A percentile compares a stretch with the other conserved stretches of the same genome.
Conservation (phyloP, 2,329 filamentous ascomycete genomes). For the Verruconis gallopava region DNA sequence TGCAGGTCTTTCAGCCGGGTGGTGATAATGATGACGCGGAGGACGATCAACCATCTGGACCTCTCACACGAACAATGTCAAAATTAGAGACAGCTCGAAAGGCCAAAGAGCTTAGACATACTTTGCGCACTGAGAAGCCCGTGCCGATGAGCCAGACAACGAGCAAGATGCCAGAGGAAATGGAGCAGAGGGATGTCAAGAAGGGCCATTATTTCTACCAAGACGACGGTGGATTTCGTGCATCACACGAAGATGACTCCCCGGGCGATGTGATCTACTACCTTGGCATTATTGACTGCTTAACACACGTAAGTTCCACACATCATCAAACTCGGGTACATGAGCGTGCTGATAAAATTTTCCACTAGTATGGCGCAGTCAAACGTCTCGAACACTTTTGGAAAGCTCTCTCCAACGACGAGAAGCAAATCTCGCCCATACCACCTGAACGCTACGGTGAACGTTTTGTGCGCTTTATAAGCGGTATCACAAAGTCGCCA, state of each 20-base stretch:
- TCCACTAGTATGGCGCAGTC: slow-evolving; percentile 70
- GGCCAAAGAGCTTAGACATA: slow-evolving; percentile 77
- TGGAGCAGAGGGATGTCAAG: slow-evolving; percentile 53
- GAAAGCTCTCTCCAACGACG: slow-evolving; percentile 79
- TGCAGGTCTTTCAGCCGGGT: slow-evolving; percentile 88
- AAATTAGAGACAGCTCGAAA: slow-evolving; percentile 86
- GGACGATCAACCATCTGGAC: slow-evolving; percentile 42
- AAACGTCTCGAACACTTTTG: slow-evolving; percentile 95
- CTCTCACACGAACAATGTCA: slow-evolving; percentile 79
- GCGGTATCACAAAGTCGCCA: slow-evolving; percentile 74
- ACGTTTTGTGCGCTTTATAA: slow-evolving; percentile 85
- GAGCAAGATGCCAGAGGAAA: slow-evolving; percentile 80
- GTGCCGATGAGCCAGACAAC: slow-evolving; percentile 78
- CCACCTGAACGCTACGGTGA: slow-evolving; percentile 86
- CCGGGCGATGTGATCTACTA: slow-evolving; percentile 93
- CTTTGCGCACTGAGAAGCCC: slow-evolving; percentile 84
- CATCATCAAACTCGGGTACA: not conserved
- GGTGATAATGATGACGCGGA: slow-evolving; percentile 40
- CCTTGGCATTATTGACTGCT: slow-evolving; percentile 92
- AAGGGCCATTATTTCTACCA: slow-evolving; percentile 78
- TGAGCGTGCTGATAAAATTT: not conserved
- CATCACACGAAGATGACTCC: slow-evolving; percentile 78
- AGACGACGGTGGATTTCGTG: slow-evolving; percentile 85
- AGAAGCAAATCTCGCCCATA: slow-evolving; percentile 81
- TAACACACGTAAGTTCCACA: slow-evolving; percentile 71